Evolutionary conservation across 2,329 filamentous ascomycete genomes (phyloP).

Genomic region (Cercospora sp.): DNA sequence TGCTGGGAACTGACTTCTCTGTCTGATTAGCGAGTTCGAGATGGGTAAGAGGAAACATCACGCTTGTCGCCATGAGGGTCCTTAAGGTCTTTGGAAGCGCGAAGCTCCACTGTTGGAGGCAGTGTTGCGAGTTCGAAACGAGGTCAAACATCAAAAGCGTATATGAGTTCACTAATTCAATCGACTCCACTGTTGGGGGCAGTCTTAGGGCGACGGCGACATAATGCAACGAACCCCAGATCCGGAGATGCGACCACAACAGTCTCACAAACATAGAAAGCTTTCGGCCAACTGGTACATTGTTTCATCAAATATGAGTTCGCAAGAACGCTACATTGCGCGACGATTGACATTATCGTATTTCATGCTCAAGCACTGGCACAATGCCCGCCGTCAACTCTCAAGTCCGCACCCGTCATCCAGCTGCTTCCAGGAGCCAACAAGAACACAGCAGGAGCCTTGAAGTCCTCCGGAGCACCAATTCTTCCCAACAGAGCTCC

Average conservation of each 20-base stretch:
- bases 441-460: constrained; percentile 67
- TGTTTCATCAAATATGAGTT: background rate
- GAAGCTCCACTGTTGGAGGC: background rate
- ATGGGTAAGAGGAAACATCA: background rate
- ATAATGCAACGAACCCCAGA: too few relatives aligned
- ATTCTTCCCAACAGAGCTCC: constrained; percentile 56
- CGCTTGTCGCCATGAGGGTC: background rate
- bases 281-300: background rate
- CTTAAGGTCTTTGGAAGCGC: background rate
- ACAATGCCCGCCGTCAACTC: constrained; percentile 69
- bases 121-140: background rate
- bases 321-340: constrained; percentile 2
- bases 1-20: background rate
- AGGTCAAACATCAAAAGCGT: background rate
- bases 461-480: constrained; percentile 58
- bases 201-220: too few relatives aligned
- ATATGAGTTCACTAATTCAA: too few relatives aligned
- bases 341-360: background rate
- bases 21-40: background rate
- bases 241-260: too few relatives aligned
- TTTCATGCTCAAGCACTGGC: constrained; percentile 23
- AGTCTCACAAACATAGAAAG: too few relatives aligned
- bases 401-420: constrained; percentile 68
- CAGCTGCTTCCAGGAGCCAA: constrained; percentile 67
- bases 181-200: too few relatives aligned